A percentile compares a stretch with the other conserved stretches of the same genome.
Evolutionary conservation across 768 basidiomycete genomes (phyloP).

Genomic region (Tricholoma sp.): DNA sequence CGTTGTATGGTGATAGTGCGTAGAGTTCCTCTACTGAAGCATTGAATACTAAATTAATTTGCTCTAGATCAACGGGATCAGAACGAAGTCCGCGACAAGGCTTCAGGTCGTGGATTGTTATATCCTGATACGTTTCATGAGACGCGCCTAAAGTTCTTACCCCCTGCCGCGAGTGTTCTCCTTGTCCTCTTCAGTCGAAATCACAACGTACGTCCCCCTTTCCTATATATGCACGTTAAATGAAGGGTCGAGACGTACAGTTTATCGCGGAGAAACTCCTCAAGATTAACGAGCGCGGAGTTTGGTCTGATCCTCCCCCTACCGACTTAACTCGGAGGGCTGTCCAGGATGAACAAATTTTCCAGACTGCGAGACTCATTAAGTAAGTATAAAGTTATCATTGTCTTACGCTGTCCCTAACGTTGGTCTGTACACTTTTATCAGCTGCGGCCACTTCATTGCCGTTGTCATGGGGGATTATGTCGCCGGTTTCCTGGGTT

Average conservation of each 20-base stretch:
- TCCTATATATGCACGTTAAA: no score
- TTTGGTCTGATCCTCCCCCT: conserved; percentile 40
- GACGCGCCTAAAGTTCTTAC: conserved; percentile 46
- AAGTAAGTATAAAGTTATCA: conserved; percentile 29
- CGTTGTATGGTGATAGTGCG: conserved; percentile 46
- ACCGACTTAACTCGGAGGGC: conserved; percentile 20
- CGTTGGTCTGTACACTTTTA: neutral
- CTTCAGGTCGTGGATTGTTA: conserved; percentile 41
- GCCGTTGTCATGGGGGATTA: conserved; percentile 51
- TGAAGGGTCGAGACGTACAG: conserved; percentile 20
- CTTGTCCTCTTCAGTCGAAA: conserved; percentile 53
- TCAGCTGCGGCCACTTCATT: conserved; percentile 50
- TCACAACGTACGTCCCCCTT: conserved; percentile 41
- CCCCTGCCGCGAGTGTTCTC: conserved; percentile 48
- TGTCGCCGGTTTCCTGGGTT: conserved; percentile 52
- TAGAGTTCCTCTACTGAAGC: neutral
- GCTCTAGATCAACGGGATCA: conserved; percentile 28
- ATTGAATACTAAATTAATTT: neutral
- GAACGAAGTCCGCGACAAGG: conserved; percentile 42
- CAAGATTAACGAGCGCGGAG: conserved; percentile 49
- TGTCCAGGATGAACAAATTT: conserved; percentile 51
- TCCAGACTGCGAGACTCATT: conserved; percentile 48
- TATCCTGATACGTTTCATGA: conserved; percentile 52
- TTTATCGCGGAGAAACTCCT: conserved; percentile 49
- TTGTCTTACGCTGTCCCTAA: neutral